Evolutionary conservation across 225 moss, liverwort and hornwort genomes (phyloP).

Genomic region (Pseudoscleropodium purum): DNA sequence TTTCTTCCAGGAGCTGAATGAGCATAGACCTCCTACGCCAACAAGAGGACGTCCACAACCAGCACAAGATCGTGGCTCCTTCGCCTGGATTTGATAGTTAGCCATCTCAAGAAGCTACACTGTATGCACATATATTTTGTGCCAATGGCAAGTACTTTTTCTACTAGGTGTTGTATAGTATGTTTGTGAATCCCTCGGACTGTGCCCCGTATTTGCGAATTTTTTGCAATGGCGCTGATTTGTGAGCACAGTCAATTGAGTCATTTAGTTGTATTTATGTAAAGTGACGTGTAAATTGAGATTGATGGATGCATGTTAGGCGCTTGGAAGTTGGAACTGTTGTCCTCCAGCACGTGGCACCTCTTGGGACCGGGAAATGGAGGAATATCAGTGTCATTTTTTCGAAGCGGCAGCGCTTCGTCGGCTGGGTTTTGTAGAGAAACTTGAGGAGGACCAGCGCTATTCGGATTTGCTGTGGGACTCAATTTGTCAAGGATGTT

Average conservation of each 20-base stretch:
- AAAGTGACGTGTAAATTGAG: not conserved
- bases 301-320: not conserved
- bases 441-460: not conserved
- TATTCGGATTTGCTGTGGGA: not conserved
- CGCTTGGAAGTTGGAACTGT: not conserved
- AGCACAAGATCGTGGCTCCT: constrained; percentile 62
- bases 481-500: not conserved
- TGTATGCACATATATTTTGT: constrained; percentile 5
- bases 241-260: constrained; percentile 9
- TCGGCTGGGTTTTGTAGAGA: not conserved
- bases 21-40: constrained; percentile 87
- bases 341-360: not conserved
- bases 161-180: constrained; percentile 39
- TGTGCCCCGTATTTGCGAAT: constrained; percentile 10
- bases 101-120: not conserved
- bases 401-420: not conserved
- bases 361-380: not conserved
- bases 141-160: constrained; percentile 6
- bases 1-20: constrained; percentile 63
- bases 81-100: constrained; percentile 72
- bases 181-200: constrained; percentile 26
- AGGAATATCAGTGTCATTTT: not conserved
- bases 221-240: constrained; percentile 15
- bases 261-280: constrained; percentile 6
- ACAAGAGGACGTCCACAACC: constrained; percentile 80